Evolutionary conservation across 257 asterid species (phyloP), one percentile per base, ranked within the genome.

Genomic region (Cinchona pubescens): DNA sequence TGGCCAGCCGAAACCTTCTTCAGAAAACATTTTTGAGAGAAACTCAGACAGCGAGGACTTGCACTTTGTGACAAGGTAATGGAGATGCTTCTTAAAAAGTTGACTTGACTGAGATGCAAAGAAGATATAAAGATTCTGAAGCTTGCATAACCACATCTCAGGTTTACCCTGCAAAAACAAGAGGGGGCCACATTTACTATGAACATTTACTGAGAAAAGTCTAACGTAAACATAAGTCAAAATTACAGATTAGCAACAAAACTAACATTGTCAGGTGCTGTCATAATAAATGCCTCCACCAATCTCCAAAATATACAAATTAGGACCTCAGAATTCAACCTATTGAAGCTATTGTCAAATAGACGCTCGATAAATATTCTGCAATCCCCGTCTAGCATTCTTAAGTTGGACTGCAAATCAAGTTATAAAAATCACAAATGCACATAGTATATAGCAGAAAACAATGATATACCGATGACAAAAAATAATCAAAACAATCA

Each of bases 81-180:
- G 88, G 79, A 87, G 80, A 76, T 89, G 95, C 79, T 82, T 84
- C 87, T 78, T 85, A 69, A 88, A 90, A 71, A 75, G 77, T 78
- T 83, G 88, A 63, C 79, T 82, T 7, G 87, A 69, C 79, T 83
- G 86, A 53, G 94, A 83, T 42, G 89, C 85, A 81, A 89, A 86
- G 86, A 94, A 91, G 72, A 86, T 62, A 86, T 87, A 92, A 40
- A 94, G 78, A 78, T 85, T 90, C 78, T 83, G 88, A 83, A 92
- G 90, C 72, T 73, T 81, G 81, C 83, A 75, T 43, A 55, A 70
- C 90, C 90, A 88, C 77, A 75, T 83, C 84, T 71, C 97, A 77
- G 79, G 82, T 80, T 79, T 77, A 72, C 82, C 92, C 99, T 94
- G 91, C 65, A 68, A 82, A 72, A 68, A 72, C 59, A 27, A 46